Conservation (phyloP, 2,329 filamentous ascomycete species). For the Claviceps fusiformis region DNA sequence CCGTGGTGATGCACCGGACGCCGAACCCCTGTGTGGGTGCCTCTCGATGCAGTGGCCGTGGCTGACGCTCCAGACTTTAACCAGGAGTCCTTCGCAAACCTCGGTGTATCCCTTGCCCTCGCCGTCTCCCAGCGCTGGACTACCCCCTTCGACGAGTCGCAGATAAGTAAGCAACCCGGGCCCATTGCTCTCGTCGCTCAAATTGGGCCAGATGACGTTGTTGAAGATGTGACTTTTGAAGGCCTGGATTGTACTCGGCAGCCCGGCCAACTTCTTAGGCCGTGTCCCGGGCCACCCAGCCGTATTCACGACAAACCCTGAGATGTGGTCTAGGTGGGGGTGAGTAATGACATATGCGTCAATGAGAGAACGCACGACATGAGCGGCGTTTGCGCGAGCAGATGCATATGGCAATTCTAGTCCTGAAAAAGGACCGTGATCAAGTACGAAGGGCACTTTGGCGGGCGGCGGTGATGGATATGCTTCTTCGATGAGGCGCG, state of each 20-base stretch:
- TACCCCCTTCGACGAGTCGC: conserved; percentile 77
- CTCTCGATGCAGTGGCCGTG: conserved; percentile 80
- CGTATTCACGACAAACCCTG: conserved; percentile 86
- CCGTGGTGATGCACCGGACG: conserved; percentile 35
- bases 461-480: conserved; percentile 22
- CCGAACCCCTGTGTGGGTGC: conserved; percentile 48
- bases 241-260: conserved; percentile 80
- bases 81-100: conserved; percentile 75
- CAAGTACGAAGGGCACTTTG: conserved; percentile 36
- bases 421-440: conserved; percentile 66
- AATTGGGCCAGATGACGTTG: conserved; percentile 92
- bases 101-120: conserved; percentile 75
- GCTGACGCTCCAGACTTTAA: conserved; percentile 75
- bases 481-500: conserved; percentile 56
- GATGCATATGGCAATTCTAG: conserved; percentile 54
- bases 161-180: conserved; percentile 86
- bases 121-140: conserved; percentile 68
- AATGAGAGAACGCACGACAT: conserved; percentile 67
- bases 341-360: conserved; percentile 90
- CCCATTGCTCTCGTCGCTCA: conserved; percentile 91
- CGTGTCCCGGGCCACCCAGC: conserved; percentile 67
- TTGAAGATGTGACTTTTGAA: conserved; percentile 96
- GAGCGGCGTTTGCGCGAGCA: conserved; percentile 62
- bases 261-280: conserved; percentile 73
- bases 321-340: conserved; percentile 90